These are phyloP conservation scores for Pseudocercospora crystallina DNA, from an alignment of 2,329 filamentous ascomycete genomes.

Conservation along the genomic window DNA sequence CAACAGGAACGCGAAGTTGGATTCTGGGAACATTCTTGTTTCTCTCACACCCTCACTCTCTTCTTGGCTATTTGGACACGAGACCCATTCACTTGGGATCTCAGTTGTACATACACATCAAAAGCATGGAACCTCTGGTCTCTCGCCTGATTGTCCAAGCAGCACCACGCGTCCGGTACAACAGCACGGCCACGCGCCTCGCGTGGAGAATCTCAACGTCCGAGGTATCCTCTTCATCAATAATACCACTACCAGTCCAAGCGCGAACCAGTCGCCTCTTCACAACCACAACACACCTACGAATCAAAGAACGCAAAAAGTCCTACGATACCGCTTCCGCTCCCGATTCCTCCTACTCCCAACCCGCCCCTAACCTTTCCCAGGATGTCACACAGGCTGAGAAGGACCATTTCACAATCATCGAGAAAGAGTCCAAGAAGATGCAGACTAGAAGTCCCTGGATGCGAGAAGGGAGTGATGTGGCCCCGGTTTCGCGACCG, in stretches of 20 bases:
- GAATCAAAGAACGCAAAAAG: slow-evolving; percentile 19
- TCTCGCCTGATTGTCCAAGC: slow-evolving; percentile 29
- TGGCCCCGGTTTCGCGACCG: slow-evolving; percentile 55
- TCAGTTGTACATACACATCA: not conserved
- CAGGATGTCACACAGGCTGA: slow-evolving; percentile 48
- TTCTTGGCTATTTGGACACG: not conserved
- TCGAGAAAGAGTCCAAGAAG: slow-evolving; percentile 50
- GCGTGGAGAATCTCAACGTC: slow-evolving; percentile 19
- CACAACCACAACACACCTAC: slow-evolving; percentile 4
- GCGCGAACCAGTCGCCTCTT: slow-evolving; percentile 11
- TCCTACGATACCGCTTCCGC: slow-evolving; percentile 22
- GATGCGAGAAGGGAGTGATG: slow-evolving; percentile 62
- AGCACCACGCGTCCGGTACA: slow-evolving; percentile 20
- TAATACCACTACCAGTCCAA: slow-evolving; percentile 1
- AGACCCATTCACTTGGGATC: not conserved
- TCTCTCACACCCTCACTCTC: not conserved
- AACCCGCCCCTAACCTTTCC: slow-evolving; percentile 40
- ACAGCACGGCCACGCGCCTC: not conserved
- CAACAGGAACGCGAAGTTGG: not conserved
- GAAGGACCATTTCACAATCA: slow-evolving; percentile 44
- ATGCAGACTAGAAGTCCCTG: slow-evolving; percentile 64
- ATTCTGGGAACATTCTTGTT: slow-evolving; percentile 1
- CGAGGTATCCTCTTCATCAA: slow-evolving; percentile 7
- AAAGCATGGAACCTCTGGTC: slow-evolving; percentile 29
- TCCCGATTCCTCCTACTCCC: slow-evolving; percentile 33